phyloP scores from a whole-genome alignment of 2,329 filamentous ascomycete species.

The Endothia cerciana region DNA sequence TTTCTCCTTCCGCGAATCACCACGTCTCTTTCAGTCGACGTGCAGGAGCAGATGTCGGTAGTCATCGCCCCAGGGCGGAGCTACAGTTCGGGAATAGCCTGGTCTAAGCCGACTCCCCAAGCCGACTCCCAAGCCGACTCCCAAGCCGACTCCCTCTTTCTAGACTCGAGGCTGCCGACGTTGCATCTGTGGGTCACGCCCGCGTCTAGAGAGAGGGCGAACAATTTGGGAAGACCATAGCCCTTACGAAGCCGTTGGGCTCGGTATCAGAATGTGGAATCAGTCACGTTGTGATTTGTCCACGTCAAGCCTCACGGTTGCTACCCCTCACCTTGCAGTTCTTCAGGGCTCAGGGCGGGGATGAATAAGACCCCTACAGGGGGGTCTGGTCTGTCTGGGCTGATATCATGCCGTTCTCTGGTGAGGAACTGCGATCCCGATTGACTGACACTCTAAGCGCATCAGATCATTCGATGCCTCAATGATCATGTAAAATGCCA shows the following conservation, averaged over 20 bases:
- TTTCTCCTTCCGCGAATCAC: not conserved
- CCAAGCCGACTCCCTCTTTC: not conserved
- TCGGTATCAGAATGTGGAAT: not conserved
- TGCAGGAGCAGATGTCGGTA: slow-evolving; percentile 6
- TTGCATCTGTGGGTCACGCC: not conserved
- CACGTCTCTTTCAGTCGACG: not conserved
- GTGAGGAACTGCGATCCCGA: too few species aligned
- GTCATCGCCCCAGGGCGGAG: not conserved
- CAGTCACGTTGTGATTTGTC: too few species aligned
- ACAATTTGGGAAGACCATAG: not conserved
- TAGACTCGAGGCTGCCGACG: not conserved
- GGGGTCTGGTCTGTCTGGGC: too few species aligned
- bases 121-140: too few species aligned
- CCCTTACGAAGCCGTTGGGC: too few species aligned
- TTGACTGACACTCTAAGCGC: too few species aligned
- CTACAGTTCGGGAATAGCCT: not conserved
- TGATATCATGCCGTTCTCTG: too few species aligned
- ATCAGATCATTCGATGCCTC: too few species aligned
- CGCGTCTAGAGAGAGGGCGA: not conserved
- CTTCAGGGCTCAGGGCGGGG: too few species aligned
- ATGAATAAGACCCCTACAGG: too few species aligned
- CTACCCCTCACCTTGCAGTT: too few species aligned
- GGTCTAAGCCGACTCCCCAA: not conserved
- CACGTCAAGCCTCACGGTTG: too few species aligned
- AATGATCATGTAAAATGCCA: not conserved